Conservation (phyloP, 208 protist species). For the Crithidia fasciculata region DNA sequence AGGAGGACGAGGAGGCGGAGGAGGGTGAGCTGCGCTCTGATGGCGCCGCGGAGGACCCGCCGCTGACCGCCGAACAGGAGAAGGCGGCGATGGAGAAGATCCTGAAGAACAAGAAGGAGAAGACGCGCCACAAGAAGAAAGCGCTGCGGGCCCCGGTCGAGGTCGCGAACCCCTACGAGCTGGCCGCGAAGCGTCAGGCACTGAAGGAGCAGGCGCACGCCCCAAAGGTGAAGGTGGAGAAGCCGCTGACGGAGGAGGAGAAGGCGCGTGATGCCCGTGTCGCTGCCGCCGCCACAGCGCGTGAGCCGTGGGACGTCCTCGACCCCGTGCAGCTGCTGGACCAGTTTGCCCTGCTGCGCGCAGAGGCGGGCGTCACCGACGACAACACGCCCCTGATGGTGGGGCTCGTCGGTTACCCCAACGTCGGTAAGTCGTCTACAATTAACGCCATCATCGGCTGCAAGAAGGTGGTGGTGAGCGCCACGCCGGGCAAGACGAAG, state of each 20-base stretch:
- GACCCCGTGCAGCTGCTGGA: conserved; percentile 85
- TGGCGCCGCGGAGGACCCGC: conserved; percentile 31
- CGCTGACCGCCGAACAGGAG: conserved; percentile 51
- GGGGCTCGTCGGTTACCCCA: conserved; percentile 98
- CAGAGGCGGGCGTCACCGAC: conserved; percentile 36
- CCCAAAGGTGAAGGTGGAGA: conserved; percentile 43
- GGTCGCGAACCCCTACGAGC: conserved; percentile 79
- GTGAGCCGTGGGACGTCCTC: conserved; percentile 66
- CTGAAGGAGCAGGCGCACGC: conserved; percentile 43
- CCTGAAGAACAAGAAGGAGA: conserved; percentile 54
- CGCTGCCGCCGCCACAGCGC: conserved; percentile 28
- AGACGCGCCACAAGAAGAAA: conserved; percentile 79
- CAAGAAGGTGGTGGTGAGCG: conserved; percentile 96
- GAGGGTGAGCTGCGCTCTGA: conserved; percentile 25
- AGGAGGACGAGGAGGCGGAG: conserved; percentile 6
- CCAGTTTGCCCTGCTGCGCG: conserved; percentile 65
- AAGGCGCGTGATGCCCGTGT: conserved; percentile 59
- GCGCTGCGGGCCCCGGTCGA: conserved; percentile 76
- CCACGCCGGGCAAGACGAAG: conserved; percentile 99
- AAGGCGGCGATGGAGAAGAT: conserved; percentile 39
- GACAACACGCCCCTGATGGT: conserved; percentile 79
- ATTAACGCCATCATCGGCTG: conserved; percentile 96
- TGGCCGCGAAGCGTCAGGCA: conserved; percentile 54
- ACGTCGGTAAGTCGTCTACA: conserved; percentile 98
- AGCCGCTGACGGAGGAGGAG: conserved; percentile 75